Evolutionary conservation across 495 filamentous ascomycete genomes (phyloP).

Genomic region (Penicillium waksmanii): DNA sequence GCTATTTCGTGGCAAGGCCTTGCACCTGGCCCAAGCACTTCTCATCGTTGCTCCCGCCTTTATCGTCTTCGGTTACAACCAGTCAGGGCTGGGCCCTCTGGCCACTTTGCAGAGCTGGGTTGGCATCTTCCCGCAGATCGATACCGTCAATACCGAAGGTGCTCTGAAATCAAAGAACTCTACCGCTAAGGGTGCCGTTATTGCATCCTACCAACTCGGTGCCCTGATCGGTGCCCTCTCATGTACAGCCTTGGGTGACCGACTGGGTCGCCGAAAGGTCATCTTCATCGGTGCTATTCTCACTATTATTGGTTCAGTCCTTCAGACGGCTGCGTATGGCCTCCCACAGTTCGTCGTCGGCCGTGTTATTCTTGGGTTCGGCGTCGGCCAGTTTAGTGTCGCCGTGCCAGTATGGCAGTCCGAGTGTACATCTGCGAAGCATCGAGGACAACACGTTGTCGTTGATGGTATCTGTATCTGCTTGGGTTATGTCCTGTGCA

Average conservation of each 20-base stretch:
- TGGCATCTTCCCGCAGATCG: slow-evolving; percentile 36
- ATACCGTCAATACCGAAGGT: slow-evolving; percentile 37
- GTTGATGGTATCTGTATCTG: slow-evolving; percentile 56
- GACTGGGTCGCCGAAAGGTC: slow-evolving; percentile 56
- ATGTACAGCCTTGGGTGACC: slow-evolving; percentile 46
- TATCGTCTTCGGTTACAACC: slow-evolving; percentile 41
- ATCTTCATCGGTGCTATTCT: slow-evolving; percentile 54
- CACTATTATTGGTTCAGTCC: slow-evolving; percentile 51
- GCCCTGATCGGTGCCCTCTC: slow-evolving; percentile 47
- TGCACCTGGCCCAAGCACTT: slow-evolving; percentile 32
- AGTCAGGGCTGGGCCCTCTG: slow-evolving; percentile 33
- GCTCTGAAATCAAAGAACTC: slow-evolving; percentile 30
- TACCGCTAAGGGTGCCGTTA: slow-evolving; percentile 43
- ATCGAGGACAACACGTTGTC: slow-evolving; percentile 51
- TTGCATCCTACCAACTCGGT: slow-evolving; percentile 47
- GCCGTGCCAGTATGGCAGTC: slow-evolving; percentile 60
- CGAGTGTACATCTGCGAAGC: slow-evolving; percentile 33
- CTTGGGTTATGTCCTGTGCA: slow-evolving; percentile 63
- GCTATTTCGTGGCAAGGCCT: slow-evolving; percentile 20
- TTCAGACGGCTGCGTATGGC: slow-evolving; percentile 51
- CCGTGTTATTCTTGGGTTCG: slow-evolving; percentile 59
- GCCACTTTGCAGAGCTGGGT: slow-evolving; percentile 34
- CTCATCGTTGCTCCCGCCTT: slow-evolving; percentile 45
- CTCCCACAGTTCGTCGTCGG: slow-evolving; percentile 43
- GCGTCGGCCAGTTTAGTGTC: slow-evolving; percentile 61